phyloP scores from a whole-genome alignment of 495 filamentous ascomycete species.

The Hypomontagnella monticulosa region DNA sequence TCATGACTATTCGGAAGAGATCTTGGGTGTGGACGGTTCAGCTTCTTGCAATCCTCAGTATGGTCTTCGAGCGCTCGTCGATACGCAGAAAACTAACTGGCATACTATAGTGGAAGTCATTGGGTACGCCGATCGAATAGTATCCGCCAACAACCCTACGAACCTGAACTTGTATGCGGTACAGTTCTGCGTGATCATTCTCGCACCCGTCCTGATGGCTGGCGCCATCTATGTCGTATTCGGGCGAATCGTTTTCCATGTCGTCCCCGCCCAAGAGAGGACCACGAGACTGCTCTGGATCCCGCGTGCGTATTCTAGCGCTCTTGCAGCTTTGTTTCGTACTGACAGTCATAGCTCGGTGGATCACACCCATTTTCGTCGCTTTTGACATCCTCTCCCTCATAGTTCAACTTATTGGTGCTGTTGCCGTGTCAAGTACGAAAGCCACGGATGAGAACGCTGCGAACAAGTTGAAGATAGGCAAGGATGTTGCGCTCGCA shows the following conservation, averaged over 20 bases:
- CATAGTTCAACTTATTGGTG: slow-evolving; percentile 48
- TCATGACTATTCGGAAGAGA: slow-evolving; percentile 55
- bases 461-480: slow-evolving; percentile 45
- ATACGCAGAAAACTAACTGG: slow-evolving; percentile 1
- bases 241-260: slow-evolving; percentile 53
- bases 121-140: slow-evolving; percentile 55
- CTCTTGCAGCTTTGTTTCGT: background rate
- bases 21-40: slow-evolving; percentile 59
- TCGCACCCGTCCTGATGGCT: slow-evolving; percentile 52
- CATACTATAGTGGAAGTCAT: slow-evolving; percentile 54
- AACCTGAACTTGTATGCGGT: slow-evolving; percentile 47
- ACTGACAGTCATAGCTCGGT: slow-evolving; percentile 47
- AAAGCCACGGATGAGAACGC: slow-evolving; percentile 39
- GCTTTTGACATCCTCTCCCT: slow-evolving; percentile 49
- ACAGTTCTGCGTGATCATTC: slow-evolving; percentile 49
- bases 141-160: slow-evolving; percentile 47
- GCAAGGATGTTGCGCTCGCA: slow-evolving; percentile 51
- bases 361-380: slow-evolving; percentile 53
- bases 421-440: slow-evolving; percentile 52
- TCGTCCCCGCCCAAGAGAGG: slow-evolving; percentile 52
- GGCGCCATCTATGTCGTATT: slow-evolving; percentile 53
- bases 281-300: slow-evolving; percentile 58
- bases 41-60: slow-evolving; percentile 57
- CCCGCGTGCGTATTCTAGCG: slow-evolving; percentile 42
- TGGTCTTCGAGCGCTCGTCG: slow-evolving; percentile 11